These are phyloP conservation scores for Annulohypoxylon stygium DNA, from an alignment of 495 filamentous ascomycete genomes.

Conservation along the genomic window DNA sequence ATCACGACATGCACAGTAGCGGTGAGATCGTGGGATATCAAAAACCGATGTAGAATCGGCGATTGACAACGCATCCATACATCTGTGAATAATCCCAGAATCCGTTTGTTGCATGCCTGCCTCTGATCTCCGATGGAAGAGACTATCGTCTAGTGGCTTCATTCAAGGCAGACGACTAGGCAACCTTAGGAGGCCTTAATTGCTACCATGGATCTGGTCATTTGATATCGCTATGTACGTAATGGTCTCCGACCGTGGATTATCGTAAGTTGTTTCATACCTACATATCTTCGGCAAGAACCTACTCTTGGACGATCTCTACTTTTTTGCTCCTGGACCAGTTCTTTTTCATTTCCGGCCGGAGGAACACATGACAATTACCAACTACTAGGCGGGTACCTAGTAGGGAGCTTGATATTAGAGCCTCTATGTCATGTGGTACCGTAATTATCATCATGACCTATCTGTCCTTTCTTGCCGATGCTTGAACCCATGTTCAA, in stretches of 20 bases:
- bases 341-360: not conserved
- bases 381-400: too few relatives aligned
- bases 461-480: too few relatives aligned
- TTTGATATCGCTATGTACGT: not conserved
- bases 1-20: constrained; percentile 31
- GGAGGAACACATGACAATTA: too few relatives aligned
- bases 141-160: constrained; percentile 1
- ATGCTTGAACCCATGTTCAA: too few relatives aligned
- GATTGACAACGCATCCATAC: constrained; percentile 5
- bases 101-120: not conserved
- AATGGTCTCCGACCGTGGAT: not conserved
- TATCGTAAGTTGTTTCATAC: not conserved
- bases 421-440: too few relatives aligned
- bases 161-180: constrained; percentile 13
- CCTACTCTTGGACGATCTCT: not conserved
- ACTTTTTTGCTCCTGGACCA: not conserved
- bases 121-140: not conserved
- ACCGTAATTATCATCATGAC: too few relatives aligned
- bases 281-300: not conserved
- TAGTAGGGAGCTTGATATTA: too few relatives aligned
- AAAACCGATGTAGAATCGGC: not conserved
- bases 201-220: not conserved
- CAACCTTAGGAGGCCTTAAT: not conserved
- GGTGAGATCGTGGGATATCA: constrained; percentile 21
- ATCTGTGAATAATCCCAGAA: constrained; percentile 2